phyloP scores from a whole-genome alignment of 2,329 filamentous ascomycete genomes.

The Aureobasidium sp. region DNA sequence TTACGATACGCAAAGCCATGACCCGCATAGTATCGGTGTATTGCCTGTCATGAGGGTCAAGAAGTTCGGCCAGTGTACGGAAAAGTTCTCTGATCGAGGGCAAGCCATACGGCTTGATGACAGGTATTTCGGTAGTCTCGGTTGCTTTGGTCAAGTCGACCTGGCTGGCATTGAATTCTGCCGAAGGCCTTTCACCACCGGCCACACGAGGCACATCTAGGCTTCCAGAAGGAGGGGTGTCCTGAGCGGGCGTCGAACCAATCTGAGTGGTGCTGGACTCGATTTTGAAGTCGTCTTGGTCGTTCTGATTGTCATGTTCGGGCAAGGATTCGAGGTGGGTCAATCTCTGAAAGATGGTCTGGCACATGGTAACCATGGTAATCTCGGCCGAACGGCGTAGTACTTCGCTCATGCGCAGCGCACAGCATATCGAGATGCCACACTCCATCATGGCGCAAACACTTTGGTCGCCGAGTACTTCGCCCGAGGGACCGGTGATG shows the following conservation, averaged over 20 bases:
- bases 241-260: conserved; percentile 1
- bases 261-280: conserved; percentile 45
- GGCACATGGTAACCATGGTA: conserved; percentile 97
- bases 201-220: conserved; percentile 15
- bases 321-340: conserved; percentile 62
- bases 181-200: conserved; percentile 15
- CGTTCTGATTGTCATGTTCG: conserved; percentile 58
- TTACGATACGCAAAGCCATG: conserved; percentile 94
- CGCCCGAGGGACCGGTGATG: conserved; percentile 86
- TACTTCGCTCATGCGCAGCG: conserved; percentile 83
- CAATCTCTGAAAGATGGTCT: conserved; percentile 91
- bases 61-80: conserved; percentile 81
- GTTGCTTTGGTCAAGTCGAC: conserved; percentile 37
- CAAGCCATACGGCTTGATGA: conserved; percentile 81
- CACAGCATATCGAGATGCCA: conserved; percentile 93
- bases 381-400: conserved; percentile 88
- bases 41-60: conserved; percentile 87
- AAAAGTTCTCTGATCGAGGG: conserved; percentile 94
- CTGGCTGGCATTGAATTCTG: conserved; percentile 30
- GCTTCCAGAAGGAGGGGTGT: conserved; percentile 15
- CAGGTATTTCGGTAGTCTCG: conserved; percentile 39
- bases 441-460: conserved; percentile 99
- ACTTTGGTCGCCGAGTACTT: conserved; percentile 93
- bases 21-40: conserved; percentile 94
- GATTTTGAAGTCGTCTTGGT: conserved; percentile 74